Evolutionary conservation across 495 filamentous ascomycete species (phyloP), one percentile per base, ranked within the genome.

Genomic region (Daldinia decipiens): DNA sequence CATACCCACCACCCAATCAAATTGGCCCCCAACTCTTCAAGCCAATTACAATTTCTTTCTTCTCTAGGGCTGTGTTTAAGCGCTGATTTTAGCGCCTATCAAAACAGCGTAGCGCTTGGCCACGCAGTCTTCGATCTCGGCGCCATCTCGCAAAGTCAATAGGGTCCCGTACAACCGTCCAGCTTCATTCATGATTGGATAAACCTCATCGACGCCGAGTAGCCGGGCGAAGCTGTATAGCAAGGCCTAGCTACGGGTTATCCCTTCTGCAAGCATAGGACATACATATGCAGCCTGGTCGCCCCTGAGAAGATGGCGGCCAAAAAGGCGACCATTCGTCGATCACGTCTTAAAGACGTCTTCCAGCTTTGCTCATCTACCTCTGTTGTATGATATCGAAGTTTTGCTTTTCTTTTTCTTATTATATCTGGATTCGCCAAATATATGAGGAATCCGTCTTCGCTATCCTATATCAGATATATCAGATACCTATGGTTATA

Each of bases 41-140:
- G n/a, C 70, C 70, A 72, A 72, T 68, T 26, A 58, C 15, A 38
- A 32, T 29, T 13, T 15, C n/a, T 1, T 0, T 31, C 24, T 38
- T 15, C 13, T 26, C 38, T 47, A 19, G 21, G 38, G 12, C n/a
- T 3, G 26, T 24, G 17, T 43, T 43, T 68, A 73, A 65, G 70
- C 70, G 70, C 70, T 62, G 51, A 51, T n/a, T 58, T 73, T 68
- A 32, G 65, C 70, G 70, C 65, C 61, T 55, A 61, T 54, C 43
- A 59, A 50, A 34, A 51, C 31, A 45, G 21, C 64, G 38, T 60
- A 59, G 59, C 69, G 59, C 69, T 54, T 72, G 51, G 54, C 45
- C 59, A 39, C 27, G 34, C 53, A 60, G 51, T 38, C 36, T 47
- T 31, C 26, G 27, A 45, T 34, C 63, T 26, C 54, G 43, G 51